Evolutionary conservation across 345 rosid genomes (phyloP), one percentile per base, ranked within the genome.

Genomic region (Eucalyptus lansdowneana): DNA sequence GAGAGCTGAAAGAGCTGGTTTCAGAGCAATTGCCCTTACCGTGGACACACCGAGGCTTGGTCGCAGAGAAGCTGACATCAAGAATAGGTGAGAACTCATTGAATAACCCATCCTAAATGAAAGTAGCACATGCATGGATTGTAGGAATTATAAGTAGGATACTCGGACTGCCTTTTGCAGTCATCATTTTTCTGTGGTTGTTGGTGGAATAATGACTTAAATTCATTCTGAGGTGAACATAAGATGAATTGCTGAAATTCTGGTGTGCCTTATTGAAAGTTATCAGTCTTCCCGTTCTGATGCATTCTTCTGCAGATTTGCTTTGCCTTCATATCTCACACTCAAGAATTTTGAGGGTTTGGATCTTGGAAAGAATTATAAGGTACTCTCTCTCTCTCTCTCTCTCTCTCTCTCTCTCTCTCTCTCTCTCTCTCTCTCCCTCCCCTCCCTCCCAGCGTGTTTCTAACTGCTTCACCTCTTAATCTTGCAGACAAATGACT

Each of bases 41-140:
- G 97, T 95, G 69, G 99, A 97, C 90, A 97, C 98, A 80, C 99
- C 99, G 37, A 93, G 96, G 94, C 97, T 96, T 45, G 99, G 99
- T 50, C 97, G 98, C 31, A 93, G 99, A 90, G 99, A 97, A 92
- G 93, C 99, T 81, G 99, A 97, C 92, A 97, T 97, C 93, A 97
- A 96, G 94, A 97, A 97, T 93, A 94, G 98, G 99, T 97, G 58
- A 15, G 87, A 49, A 86, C 40, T 86, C 87, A 86, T 49, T 86
- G 87, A 29, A 27, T 86, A 49, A 76, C 40, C 49, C 86, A 37
- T 50, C 37, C 49, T 19, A 50, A 51, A 44, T 27, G 86, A 16
- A 47, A 47, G 83, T 76, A 76, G 47, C 83, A 76, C 83, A 37
- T 34, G 37, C 81, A 21, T 76, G 47, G 47, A 76, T 76, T 21